Evolutionary conservation across 1,139 yeast species (phyloP).

Genomic region (Kodamaea arcana): DNA sequence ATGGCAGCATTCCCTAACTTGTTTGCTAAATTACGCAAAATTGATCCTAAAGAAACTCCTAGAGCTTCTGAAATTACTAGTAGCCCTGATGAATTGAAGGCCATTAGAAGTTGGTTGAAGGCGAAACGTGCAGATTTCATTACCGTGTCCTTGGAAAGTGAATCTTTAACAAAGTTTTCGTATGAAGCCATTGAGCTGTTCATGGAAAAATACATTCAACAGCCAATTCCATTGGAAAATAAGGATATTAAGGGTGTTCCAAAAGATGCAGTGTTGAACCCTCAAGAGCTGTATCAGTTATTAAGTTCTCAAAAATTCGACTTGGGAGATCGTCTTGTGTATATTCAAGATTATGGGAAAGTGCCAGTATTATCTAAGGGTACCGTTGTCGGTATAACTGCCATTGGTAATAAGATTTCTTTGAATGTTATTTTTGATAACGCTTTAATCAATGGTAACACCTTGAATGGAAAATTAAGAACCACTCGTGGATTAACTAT

Average conservation of each 20-base stretch:
- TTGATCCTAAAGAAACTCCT: slow-evolving; percentile 26
- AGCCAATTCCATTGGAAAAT: slow-evolving; percentile 39
- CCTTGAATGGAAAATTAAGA: slow-evolving; percentile 69
- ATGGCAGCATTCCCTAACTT: slow-evolving; percentile 57
- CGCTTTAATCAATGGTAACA: slow-evolving; percentile 78
- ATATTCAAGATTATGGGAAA: slow-evolving; percentile 83
- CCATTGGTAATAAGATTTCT: slow-evolving; percentile 53
- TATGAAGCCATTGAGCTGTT: slow-evolving; percentile 65
- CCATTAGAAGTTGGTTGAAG: slow-evolving; percentile 56
- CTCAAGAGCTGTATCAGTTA: slow-evolving; percentile 67
- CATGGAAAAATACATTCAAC: slow-evolving; percentile 46
- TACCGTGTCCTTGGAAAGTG: slow-evolving; percentile 73
- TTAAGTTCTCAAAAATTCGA: slow-evolving; percentile 73
- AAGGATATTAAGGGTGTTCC: slow-evolving; percentile 81
- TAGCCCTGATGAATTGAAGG: slow-evolving; percentile 30
- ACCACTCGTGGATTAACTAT: slow-evolving; percentile 81
- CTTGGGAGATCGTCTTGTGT: slow-evolving; percentile 86
- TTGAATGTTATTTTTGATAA: slow-evolving; percentile 80
- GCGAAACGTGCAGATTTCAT: slow-evolving; percentile 52
- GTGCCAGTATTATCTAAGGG: slow-evolving; percentile 88
- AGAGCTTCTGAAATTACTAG: slow-evolving; percentile 20
- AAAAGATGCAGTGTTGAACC: slow-evolving; percentile 74
- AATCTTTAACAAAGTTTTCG: slow-evolving; percentile 66
- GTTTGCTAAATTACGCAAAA: slow-evolving; percentile 38
- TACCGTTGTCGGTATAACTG: slow-evolving; percentile 78